These are phyloP conservation scores for Saccharum officinarum DNA, from an alignment of 176 grass and related monocot genomes.

Conservation along the genomic window DNA sequence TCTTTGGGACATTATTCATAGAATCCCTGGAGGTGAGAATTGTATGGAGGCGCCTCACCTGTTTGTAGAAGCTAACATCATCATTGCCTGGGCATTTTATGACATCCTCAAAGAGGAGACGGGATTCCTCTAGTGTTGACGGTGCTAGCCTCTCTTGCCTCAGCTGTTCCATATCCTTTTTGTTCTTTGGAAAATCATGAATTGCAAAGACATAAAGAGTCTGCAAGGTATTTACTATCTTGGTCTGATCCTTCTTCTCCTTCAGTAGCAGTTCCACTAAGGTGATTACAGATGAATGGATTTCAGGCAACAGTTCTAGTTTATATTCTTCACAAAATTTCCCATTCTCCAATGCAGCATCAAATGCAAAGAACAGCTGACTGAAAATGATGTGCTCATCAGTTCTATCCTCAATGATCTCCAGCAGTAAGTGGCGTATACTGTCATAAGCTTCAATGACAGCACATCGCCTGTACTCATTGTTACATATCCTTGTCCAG, in stretches of 20 bases:
- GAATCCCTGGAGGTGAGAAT: slow-evolving; percentile 93
- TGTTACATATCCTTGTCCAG: slow-evolving; percentile 69
- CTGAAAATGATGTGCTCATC: slow-evolving; percentile 64
- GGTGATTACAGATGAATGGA: slow-evolving; percentile 71
- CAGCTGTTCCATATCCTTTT: slow-evolving; percentile 60
- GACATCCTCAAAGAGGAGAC: slow-evolving; percentile 79
- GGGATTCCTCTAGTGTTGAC: slow-evolving; percentile 33
- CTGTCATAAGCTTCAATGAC: slow-evolving; percentile 93
- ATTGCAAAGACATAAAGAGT: slow-evolving; percentile 76
- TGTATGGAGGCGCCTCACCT: slow-evolving; percentile 81
- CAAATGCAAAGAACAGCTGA: slow-evolving; percentile 67
- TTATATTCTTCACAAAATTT: slow-evolving; percentile 67
- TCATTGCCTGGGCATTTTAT: slow-evolving; percentile 50
- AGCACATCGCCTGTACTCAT: slow-evolving; percentile 84
- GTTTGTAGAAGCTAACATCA: slow-evolving; percentile 74
- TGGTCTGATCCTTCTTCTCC: slow-evolving; percentile 64
- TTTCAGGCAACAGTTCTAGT: slow-evolving; percentile 47
- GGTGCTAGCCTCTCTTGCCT: slow-evolving; percentile 56
- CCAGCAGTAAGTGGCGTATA: slow-evolving; percentile 63
- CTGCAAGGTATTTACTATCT: slow-evolving; percentile 87
- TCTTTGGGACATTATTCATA: slow-evolving; percentile 86
- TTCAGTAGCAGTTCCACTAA: slow-evolving; percentile 64
- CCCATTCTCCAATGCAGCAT: slow-evolving; percentile 39
- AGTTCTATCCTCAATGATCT: slow-evolving; percentile 59
- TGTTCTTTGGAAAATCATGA: slow-evolving; percentile 69